Conservation (phyloP, 768 basidiomycete species). For the Termitomyces sp. region DNA sequence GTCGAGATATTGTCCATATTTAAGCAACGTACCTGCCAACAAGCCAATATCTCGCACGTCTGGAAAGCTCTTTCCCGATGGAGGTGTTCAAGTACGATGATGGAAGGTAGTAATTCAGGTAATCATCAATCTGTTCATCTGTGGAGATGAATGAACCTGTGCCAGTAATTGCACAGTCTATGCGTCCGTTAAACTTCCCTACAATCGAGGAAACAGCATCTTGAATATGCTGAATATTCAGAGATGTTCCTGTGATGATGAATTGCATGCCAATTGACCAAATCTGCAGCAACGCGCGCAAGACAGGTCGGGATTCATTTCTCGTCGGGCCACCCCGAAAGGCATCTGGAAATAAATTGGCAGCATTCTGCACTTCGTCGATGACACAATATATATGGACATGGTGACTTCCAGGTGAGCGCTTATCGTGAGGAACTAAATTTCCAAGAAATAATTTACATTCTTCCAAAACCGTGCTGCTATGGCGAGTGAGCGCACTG, state of each 20-base stretch:
- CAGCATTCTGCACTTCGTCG: background rate
- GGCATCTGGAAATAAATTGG: background rate
- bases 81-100: background rate
- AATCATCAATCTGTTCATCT: background rate
- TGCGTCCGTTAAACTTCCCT: no score
- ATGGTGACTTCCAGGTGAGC: background rate
- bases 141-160: background rate
- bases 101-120: background rate
- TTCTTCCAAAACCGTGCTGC: background rate
- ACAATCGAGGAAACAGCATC: no score
- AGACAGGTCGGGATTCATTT: background rate
- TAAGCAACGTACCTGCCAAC: background rate
- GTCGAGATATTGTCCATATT: background rate
- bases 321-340: background rate
- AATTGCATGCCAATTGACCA: background rate
- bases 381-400: background rate
- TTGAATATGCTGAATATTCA: background rate
- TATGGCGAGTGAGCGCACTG: background rate
- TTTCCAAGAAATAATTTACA: background rate
- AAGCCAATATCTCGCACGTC: constrained; percentile 1
- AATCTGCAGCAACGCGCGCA: background rate
- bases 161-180: no score
- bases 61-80: background rate
- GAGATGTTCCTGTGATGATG: background rate
- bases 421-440: background rate